Evolutionary conservation across 208 protist genomes (phyloP).

Genomic region (Crithidia fasciculata): DNA sequence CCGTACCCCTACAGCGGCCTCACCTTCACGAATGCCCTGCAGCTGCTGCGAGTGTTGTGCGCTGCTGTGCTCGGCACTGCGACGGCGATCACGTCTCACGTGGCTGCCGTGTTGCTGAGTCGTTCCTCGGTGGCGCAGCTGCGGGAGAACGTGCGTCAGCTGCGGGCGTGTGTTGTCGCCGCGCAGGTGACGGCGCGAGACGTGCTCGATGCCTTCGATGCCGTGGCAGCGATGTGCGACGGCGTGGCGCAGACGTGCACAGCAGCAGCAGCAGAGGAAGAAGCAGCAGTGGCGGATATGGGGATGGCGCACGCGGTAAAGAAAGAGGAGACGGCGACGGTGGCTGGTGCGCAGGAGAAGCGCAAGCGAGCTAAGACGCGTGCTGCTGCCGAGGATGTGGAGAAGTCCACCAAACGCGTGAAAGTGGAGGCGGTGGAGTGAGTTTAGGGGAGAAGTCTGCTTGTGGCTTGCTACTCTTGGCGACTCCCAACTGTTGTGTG

Average conservation of each 20-base stretch:
- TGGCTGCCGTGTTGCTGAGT: not conserved
- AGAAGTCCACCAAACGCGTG: not conserved
- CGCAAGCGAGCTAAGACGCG: not conserved
- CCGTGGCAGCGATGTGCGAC: conserved; percentile 5
- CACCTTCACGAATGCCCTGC: conserved; percentile 60
- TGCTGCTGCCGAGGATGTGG: not conserved
- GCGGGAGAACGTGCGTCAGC: conserved; percentile 23
- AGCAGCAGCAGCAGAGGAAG: no score
- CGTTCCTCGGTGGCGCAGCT: conserved; percentile 16
- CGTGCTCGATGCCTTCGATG: conserved; percentile 30
- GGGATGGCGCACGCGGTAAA: not conserved
- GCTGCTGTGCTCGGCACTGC: not conserved
- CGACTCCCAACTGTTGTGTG: not conserved
- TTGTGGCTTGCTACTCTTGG: no score
- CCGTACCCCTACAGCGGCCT: conserved; percentile 59
- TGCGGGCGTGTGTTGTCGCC: conserved; percentile 31
- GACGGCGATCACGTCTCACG: not conserved
- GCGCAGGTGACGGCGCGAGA: conserved; percentile 36
- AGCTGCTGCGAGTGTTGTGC: conserved; percentile 42
- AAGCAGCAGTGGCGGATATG: no score
- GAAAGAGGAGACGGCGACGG: not conserved
- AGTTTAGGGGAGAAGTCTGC: not conserved
- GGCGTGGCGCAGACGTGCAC: not conserved
- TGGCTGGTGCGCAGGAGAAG: not conserved
- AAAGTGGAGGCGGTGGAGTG: not conserved